phyloP scores from a whole-genome alignment of 2,329 filamentous ascomycete species.

The Colletotrichum costaricense region DNA sequence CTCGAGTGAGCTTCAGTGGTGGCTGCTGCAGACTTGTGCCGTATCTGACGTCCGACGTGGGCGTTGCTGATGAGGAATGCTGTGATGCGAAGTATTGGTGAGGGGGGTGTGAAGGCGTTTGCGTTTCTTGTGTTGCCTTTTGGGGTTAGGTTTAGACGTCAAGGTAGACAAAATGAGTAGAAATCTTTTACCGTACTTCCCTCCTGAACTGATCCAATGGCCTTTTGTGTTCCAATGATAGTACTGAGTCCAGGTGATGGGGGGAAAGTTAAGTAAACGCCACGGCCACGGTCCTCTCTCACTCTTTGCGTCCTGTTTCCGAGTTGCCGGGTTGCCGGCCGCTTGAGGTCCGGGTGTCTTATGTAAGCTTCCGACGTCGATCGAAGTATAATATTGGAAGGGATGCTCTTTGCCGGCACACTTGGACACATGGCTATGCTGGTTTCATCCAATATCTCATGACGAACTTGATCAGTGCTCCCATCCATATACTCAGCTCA shows the following conservation, averaged over 20 bases:
- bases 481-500: too few relatives aligned
- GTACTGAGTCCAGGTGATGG: neutral
- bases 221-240: neutral
- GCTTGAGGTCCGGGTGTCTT: neutral
- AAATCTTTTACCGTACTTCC: neutral
- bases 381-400: neutral
- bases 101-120: neutral
- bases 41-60: neutral
- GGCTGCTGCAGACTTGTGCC: neutral
- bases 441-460: neutral
- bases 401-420: too few relatives aligned
- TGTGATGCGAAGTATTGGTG: neutral
- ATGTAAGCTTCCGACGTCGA: conserved; percentile 8
- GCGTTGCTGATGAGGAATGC: neutral
- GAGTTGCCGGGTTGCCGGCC: neutral
- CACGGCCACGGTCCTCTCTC: neutral
- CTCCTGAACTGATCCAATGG: too few relatives aligned
- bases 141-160: neutral
- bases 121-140: neutral
- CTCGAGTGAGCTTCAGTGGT: neutral
- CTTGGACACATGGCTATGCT: too few relatives aligned
- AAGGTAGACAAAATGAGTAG: conserved; percentile 21
- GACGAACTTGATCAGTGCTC: neutral
- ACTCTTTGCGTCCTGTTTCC: neutral
- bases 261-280: neutral